Percentiles rank a stretch among this genome's conserved stretches.
phyloP scores from a whole-genome alignment of 2,329 filamentous ascomycete species.

The Aureobasidium sp. region DNA sequence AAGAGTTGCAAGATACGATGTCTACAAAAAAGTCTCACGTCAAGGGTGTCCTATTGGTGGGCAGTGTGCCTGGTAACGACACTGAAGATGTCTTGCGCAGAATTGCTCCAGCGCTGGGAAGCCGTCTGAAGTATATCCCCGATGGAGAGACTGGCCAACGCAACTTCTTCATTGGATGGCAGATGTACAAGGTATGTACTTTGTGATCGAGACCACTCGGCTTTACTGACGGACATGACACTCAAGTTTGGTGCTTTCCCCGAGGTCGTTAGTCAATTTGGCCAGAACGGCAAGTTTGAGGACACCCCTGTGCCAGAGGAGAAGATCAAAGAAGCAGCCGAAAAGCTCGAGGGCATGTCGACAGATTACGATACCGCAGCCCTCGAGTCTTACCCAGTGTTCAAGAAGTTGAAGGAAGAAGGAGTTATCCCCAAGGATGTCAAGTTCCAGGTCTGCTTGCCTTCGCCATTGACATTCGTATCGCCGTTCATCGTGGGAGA shows the following conservation, averaged over 20 bases:
- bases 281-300: not conserved
- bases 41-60: slow-evolving; percentile 28
- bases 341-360: slow-evolving; percentile 14
- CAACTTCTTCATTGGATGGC: slow-evolving; percentile 27
- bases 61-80: slow-evolving; percentile 29
- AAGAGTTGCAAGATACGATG: not conserved
- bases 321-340: slow-evolving; percentile 3
- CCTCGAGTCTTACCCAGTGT: slow-evolving; percentile 26
- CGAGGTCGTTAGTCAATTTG: slow-evolving; percentile 5
- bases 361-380: slow-evolving; percentile 28
- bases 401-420: slow-evolving; percentile 23
- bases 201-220: no score
- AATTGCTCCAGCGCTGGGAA: slow-evolving; percentile 22
- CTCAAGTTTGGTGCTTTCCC: slow-evolving; percentile 19
- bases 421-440: slow-evolving; percentile 23
- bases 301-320: not conserved
- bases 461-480: slow-evolving; percentile 19
- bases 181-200: slow-evolving; percentile 15
- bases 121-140: slow-evolving; percentile 30
- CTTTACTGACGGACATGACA: no score
- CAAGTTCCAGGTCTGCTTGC: slow-evolving; percentile 29
- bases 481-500: slow-evolving; percentile 14
- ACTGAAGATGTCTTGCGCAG: slow-evolving; percentile 27
- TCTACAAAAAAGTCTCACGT: not conserved
- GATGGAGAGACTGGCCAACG: slow-evolving; percentile 35